Conservation (phyloP, 2,329 filamentous ascomycete species). For the Penicillium sp. region DNA sequence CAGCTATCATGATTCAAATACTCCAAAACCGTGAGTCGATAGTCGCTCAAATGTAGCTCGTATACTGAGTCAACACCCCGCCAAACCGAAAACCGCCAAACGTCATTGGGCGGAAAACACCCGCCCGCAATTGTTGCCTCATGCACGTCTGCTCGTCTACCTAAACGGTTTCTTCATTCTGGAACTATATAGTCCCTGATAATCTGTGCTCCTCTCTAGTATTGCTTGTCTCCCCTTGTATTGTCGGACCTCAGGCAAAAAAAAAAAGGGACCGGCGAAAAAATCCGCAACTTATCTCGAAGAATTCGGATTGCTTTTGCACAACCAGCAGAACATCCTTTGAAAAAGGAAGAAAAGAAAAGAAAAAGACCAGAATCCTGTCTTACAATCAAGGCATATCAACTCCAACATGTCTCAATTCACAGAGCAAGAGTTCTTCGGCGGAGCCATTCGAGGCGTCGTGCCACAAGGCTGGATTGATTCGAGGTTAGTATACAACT, state of each 20-base stretch:
- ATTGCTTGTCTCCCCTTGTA: neutral
- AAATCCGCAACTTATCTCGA: neutral
- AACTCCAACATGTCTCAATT: slow-evolving; percentile 24
- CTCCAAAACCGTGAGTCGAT: neutral
- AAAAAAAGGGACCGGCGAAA: neutral
- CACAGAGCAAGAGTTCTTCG: slow-evolving; percentile 33
- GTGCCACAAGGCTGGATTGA: slow-evolving; percentile 38
- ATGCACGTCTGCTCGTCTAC: slow-evolving; percentile 2
- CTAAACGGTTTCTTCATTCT: neutral
- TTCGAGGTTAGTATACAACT: slow-evolving; percentile 29
- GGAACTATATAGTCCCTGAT: neutral
- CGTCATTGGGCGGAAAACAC: slow-evolving; percentile 27
- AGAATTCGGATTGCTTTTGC: neutral
- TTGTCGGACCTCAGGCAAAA: neutral
- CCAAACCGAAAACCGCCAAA: neutral
- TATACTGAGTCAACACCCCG: slow-evolving; percentile 5
- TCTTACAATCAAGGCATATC: neutral
- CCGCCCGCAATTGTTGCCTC: slow-evolving; percentile 21
- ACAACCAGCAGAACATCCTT: neutral
- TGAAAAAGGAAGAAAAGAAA: neutral
- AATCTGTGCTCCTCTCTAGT: neutral
- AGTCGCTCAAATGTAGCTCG: neutral
- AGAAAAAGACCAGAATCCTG: neutral
- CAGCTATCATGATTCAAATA: neutral
- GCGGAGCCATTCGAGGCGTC: slow-evolving; percentile 34